phyloP scores from a whole-genome alignment of 1,139 yeast genomes.

The Pichia sp. region DNA sequence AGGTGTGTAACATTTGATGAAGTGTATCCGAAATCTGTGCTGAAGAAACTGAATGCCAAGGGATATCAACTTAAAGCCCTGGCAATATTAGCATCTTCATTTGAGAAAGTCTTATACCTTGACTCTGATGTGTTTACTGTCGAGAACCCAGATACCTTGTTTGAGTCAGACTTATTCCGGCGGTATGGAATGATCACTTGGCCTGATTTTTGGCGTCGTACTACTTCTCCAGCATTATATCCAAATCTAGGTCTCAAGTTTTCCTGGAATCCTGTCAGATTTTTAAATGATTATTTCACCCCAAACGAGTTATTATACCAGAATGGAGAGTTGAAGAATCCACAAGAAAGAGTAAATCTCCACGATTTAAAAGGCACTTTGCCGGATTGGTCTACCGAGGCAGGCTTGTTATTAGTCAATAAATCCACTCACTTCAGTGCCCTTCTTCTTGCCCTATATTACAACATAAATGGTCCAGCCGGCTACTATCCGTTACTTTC shows the following conservation, averaged over 20 bases:
- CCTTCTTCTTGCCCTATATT: slow-evolving; percentile 48
- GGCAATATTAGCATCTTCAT: slow-evolving; percentile 56
- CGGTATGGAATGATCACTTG: slow-evolving; percentile 46
- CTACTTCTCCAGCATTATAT: slow-evolving; percentile 56
- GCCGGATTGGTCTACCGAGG: slow-evolving; percentile 59
- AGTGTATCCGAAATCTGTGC: slow-evolving; percentile 23
- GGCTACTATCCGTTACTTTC: slow-evolving; percentile 55
- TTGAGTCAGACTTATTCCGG: slow-evolving; percentile 35
- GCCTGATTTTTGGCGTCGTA: slow-evolving; percentile 72
- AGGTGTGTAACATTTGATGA: slow-evolving; percentile 35
- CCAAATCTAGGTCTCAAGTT: slow-evolving; percentile 44
- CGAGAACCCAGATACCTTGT: slow-evolving; percentile 50
- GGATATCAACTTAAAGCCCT: slow-evolving; percentile 64
- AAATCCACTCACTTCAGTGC: slow-evolving; percentile 49
- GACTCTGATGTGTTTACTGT: slow-evolving; percentile 69
- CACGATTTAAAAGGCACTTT: slow-evolving; percentile 55
- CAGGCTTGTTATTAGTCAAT: slow-evolving; percentile 54
- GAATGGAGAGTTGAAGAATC: slow-evolving; percentile 6
- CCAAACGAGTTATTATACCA: slow-evolving; percentile 11
- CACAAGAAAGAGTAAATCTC: slow-evolving; percentile 30
- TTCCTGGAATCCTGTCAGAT: slow-evolving; percentile 32
- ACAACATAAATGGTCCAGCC: slow-evolving; percentile 56
- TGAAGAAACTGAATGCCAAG: slow-evolving; percentile 32
- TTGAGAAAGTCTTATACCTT: slow-evolving; percentile 54
- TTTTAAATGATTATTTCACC: slow-evolving; percentile 27